Conservation (phyloP, 2,329 filamentous ascomycete genomes). For the Aspergillus melleus region DNA sequence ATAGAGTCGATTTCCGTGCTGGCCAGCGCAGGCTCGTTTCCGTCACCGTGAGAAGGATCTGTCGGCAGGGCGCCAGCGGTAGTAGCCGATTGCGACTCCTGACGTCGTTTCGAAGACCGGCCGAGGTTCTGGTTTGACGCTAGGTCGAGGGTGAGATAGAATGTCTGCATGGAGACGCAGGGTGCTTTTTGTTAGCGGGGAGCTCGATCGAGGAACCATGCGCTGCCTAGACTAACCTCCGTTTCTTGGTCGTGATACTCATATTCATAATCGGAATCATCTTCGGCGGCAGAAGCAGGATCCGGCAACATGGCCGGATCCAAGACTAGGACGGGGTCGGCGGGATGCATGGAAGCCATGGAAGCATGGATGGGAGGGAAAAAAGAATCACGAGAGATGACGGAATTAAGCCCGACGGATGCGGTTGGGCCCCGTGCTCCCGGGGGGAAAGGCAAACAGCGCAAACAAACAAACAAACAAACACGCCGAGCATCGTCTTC, state of each 20-base stretch:
- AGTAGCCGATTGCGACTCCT: conserved; percentile 17
- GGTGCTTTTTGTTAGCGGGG: background rate
- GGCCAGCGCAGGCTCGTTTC: conserved; percentile 40
- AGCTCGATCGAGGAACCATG: background rate
- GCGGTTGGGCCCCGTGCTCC: too few relatives aligned
- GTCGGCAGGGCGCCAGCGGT: conserved; percentile 5
- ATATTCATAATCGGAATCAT: conserved; percentile 59
- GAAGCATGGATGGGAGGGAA: background rate
- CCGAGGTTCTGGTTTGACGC: conserved; percentile 45
- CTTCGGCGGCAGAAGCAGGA: conserved; percentile 35
- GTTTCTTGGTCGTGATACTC: conserved; percentile 57
- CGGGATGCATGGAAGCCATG: conserved; percentile 7
- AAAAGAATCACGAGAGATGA: background rate
- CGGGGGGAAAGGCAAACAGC: background rate
- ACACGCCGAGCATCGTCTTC: background rate
- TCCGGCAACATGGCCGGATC: conserved; percentile 27
- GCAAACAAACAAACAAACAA: background rate
- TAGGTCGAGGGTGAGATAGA: conserved; percentile 62
- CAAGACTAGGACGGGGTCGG: conserved; percentile 14
- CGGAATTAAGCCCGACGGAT: background rate
- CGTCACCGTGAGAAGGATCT: conserved; percentile 17
- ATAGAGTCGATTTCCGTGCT: conserved; percentile 32
- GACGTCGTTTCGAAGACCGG: conserved; percentile 33
- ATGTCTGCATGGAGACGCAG: conserved; percentile 42
- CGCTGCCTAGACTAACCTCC: conserved; percentile 41